Evolutionary conservation across 2,329 filamentous ascomycete genomes (phyloP).

Genomic region (Penicillium sp.): DNA sequence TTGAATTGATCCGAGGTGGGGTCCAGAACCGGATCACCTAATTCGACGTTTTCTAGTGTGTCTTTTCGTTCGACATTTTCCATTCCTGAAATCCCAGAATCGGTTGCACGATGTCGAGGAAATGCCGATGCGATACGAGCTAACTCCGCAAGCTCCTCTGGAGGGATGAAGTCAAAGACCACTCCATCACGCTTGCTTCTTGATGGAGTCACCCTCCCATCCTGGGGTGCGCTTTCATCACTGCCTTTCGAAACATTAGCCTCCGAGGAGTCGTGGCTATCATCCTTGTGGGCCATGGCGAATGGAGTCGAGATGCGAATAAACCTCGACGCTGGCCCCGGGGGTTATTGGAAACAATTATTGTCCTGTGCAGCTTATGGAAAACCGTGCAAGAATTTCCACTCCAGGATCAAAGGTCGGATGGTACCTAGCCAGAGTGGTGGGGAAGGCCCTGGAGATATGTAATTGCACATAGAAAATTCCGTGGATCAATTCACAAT

Average conservation of each 20-base stretch:
- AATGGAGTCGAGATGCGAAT: background rate
- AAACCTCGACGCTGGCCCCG: background rate
- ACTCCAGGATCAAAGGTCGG: background rate
- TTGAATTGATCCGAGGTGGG: slow-evolving; percentile 55
- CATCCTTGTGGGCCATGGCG: slow-evolving; percentile 10
- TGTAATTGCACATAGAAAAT: background rate
- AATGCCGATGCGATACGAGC: slow-evolving; percentile 33
- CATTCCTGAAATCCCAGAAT: slow-evolving; percentile 19
- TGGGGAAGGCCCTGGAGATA: background rate
- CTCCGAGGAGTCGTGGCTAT: slow-evolving; percentile 8
- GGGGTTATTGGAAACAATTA: background rate
- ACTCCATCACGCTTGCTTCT: slow-evolving; percentile 21
- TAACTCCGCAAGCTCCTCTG: slow-evolving; percentile 28
- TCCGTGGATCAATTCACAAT: background rate
- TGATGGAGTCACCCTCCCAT: slow-evolving; percentile 13
- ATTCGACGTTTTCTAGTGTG: slow-evolving; percentile 41
- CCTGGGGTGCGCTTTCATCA: slow-evolving; percentile 5
- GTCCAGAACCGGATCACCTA: slow-evolving; percentile 54
- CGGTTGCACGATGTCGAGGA: slow-evolving; percentile 20
- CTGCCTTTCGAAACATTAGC: slow-evolving; percentile 18
- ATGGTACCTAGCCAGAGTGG: background rate
- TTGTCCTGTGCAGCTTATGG: background rate
- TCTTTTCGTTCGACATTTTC: slow-evolving; percentile 29
- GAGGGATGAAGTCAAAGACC: slow-evolving; percentile 28
- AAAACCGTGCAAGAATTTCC: background rate